Evolutionary conservation across 2,329 filamentous ascomycete genomes (phyloP), one percentile per base, ranked within the genome.

Genomic region (Ophiobolus disseminans): DNA sequence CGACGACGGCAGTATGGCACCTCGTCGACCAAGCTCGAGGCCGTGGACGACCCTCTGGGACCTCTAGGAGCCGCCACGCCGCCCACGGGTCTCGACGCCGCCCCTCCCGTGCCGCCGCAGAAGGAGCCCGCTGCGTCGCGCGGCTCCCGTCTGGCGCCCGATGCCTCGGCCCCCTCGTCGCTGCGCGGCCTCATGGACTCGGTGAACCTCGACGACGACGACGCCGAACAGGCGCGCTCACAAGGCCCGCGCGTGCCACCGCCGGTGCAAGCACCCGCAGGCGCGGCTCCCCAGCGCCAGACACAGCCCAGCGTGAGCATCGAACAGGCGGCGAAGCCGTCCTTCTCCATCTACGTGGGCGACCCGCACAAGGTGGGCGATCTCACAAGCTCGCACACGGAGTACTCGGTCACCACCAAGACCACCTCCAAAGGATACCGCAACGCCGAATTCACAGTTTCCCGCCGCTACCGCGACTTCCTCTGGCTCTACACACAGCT

Each of bases 281-380:
- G 75, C 25, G 75, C 79, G 37, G 73, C 74, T 20, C 68, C 75
- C 1, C 76, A 78, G 61, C 76, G 82, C 61, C 80, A 82, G 56
- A 78, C 76, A 19, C 82, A 86, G 66, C 91, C 92, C 14, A 96
- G 92, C 69, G 85, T 97, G 58, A 95, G 89, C 72, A 79, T 97
- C 46, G 93, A 97, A 74, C 90, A 96, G 76, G 94, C 94, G 37
- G 87, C 93, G 22, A 96, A 96, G 75, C 94, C 94, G 4, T 88
- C 80, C 32, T 99, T 97, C 74, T 80, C 90, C 40, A 97, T 99
- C 65, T 86, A 83, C 2, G 94, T 99, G 17, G 94, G 94, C 48
- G 94, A 99, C 75, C 94, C 94, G 45, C 92, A 97, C 76, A 99
- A 97, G 78, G 93, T 99, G 60, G 94, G 94, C 50, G 94, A 97